Percentiles rank a stretch among this genome's conserved stretches.
Evolutionary conservation across 768 basidiomycete genomes (phyloP).

Genomic region (Russula emetica): DNA sequence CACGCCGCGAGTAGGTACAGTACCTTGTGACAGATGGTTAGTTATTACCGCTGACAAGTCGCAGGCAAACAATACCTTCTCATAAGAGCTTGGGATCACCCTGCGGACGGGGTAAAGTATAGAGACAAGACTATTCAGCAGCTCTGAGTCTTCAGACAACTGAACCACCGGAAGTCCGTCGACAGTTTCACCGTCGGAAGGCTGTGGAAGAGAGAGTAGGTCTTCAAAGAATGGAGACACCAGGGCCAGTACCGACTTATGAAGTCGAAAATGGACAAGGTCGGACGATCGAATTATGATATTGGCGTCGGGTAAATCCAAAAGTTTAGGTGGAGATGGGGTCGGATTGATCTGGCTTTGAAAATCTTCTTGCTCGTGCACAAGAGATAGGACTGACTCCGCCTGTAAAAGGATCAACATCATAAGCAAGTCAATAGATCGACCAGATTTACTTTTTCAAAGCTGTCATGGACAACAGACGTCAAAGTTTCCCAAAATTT

Average conservation of each 20-base stretch:
- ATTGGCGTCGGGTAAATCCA: not conserved
- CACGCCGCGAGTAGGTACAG: slow-evolving; percentile 24
- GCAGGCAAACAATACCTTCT: slow-evolving; percentile 9
- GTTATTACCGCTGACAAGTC: no score
- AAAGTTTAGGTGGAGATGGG: not conserved
- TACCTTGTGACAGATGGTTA: not conserved
- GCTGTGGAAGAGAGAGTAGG: not conserved
- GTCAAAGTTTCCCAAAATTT: slow-evolving; percentile 4
- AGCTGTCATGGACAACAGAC: not conserved
- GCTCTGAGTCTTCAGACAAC: not conserved
- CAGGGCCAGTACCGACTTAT: slow-evolving; percentile 7
- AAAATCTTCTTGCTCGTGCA: not conserved
- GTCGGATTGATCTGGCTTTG: not conserved
- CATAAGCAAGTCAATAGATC: not conserved
- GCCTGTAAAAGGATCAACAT: not conserved
- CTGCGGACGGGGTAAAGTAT: slow-evolving; percentile 4
- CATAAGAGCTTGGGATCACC: not conserved
- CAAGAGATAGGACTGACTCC: not conserved
- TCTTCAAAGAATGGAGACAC: not conserved
- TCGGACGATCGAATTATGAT: slow-evolving; percentile 5
- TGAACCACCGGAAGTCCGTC: not conserved
- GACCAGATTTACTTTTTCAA: not conserved
- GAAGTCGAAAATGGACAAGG: not conserved
- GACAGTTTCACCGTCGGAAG: not conserved
- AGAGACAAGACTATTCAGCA: not conserved